phyloP scores from a whole-genome alignment of 345 rosid species.

The Jatropha curcas region DNA sequence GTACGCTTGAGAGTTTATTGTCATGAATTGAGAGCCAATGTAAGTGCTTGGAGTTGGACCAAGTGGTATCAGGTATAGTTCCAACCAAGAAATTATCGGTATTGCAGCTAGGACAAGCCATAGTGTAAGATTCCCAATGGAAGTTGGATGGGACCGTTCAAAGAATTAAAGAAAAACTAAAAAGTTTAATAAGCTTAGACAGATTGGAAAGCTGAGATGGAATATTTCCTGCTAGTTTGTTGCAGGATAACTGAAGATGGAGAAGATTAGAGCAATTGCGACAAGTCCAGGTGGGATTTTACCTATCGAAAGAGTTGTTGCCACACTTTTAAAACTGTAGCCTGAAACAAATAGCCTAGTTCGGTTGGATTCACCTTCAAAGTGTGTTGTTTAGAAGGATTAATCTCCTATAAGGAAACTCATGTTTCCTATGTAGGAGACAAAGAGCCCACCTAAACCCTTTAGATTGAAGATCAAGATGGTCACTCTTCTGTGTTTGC shows the following conservation, averaged over 20 bases:
- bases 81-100: neutral
- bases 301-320: constrained; percentile 6
- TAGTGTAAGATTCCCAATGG: neutral
- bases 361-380: constrained; percentile 14
- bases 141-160: constrained; percentile 21
- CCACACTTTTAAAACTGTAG: neutral
- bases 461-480: constrained; percentile 1
- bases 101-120: neutral
- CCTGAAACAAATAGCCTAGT: constrained; percentile 11
- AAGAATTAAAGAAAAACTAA: neutral
- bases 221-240: constrained; percentile 17
- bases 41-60: neutral
- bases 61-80: neutral
- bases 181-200: neutral
- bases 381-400: neutral
- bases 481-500: constrained; percentile 1
- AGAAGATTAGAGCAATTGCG: constrained; percentile 16
- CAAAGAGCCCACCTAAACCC: constrained; percentile 1
- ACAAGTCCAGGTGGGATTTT: constrained; percentile 17
- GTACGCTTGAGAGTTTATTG: neutral
- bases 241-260: neutral
- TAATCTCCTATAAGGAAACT: neutral
- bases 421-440: constrained; percentile 10
- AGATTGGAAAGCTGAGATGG: constrained; percentile 13
- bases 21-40: too few relatives aligned